Evolutionary conservation across 805 yeast species (phyloP).

Genomic region (Lachancea dasiensis): DNA sequence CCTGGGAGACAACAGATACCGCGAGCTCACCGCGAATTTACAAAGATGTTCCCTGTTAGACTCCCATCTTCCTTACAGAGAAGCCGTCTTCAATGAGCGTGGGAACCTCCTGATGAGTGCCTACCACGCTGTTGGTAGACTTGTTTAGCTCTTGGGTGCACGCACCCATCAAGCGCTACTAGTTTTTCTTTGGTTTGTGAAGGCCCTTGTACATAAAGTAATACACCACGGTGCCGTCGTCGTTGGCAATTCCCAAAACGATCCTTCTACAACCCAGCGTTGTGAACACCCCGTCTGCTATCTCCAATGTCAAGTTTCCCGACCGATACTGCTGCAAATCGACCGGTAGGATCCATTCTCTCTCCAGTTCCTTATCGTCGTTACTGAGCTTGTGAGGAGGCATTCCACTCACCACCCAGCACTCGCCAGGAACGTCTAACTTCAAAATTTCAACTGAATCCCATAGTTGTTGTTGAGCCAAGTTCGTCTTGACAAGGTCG

Average conservation of each 20-base stretch:
- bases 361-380: slow-evolving; percentile 15
- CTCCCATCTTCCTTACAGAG: slow-evolving; percentile 11
- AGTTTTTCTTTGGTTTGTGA: slow-evolving; percentile 55
- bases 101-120: slow-evolving; percentile 27
- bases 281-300: slow-evolving; percentile 20
- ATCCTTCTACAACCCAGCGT: slow-evolving; percentile 36
- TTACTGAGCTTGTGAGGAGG: slow-evolving; percentile 24
- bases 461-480: slow-evolving; percentile 29
- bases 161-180: slow-evolving; percentile 2
- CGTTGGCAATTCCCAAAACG: slow-evolving; percentile 49
- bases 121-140: slow-evolving; percentile 11
- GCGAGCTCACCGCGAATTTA: slow-evolving; percentile 8
- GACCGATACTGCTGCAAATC: slow-evolving; percentile 26
- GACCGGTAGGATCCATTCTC: slow-evolving; percentile 28
- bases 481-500: slow-evolving; percentile 19
- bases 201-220: slow-evolving; percentile 63
- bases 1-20: slow-evolving; percentile 13
- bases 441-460: slow-evolving; percentile 16
- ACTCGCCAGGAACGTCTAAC: slow-evolving; percentile 5
- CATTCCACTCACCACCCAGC: slow-evolving; percentile 19
- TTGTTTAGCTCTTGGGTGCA: slow-evolving; percentile 1
- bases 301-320: slow-evolving; percentile 21
- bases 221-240: slow-evolving; percentile 68
- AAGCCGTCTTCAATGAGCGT: slow-evolving; percentile 25
- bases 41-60: slow-evolving; percentile 8